Conservation (phyloP, 345 rosid species). For the Streptanthus diversifolius region DNA sequence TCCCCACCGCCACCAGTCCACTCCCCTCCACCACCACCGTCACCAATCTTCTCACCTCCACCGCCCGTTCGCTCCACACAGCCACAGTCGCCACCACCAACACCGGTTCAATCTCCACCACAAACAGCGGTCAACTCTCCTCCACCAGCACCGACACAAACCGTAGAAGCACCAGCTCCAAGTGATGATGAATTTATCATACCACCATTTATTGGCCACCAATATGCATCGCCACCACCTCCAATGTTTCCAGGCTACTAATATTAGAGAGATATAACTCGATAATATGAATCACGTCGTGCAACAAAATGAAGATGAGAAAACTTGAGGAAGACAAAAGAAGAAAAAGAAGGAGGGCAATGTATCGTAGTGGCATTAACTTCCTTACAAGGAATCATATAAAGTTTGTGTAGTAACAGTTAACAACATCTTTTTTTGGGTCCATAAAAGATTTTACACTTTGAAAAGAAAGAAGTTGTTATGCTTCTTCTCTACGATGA, state of each 20-base stretch:
- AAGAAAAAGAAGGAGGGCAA: conserved; percentile 11
- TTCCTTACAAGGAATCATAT: background rate
- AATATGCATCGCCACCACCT: conserved; percentile 80
- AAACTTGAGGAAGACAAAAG: conserved; percentile 13
- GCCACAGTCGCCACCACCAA: conserved; percentile 15
- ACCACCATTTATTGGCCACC: conserved; percentile 58
- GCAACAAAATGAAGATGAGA: background rate
- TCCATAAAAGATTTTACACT: conserved; percentile 6
- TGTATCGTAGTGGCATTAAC: conserved; percentile 23
- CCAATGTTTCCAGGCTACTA: conserved; percentile 72
- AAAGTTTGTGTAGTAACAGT: conserved; percentile 27
- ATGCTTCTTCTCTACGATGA: conserved; percentile 5
- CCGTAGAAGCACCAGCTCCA: conserved; percentile 32
- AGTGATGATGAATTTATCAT: conserved; percentile 39
- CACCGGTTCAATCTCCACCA: conserved; percentile 24
- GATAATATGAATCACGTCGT: background rate
- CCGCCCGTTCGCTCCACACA: conserved; percentile 22
- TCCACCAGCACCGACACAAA: conserved; percentile 25
- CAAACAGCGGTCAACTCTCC: conserved; percentile 15
- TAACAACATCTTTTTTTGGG: conserved; percentile 21
- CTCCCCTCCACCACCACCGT: conserved; percentile 12
- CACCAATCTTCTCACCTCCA: conserved; percentile 15
- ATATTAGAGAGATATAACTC: conserved; percentile 9
- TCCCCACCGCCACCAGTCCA: conserved; percentile 7
- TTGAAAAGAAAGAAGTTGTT: background rate